Conservation (phyloP, 2,329 filamentous ascomycete genomes). For the Cordyceps militaris region DNA sequence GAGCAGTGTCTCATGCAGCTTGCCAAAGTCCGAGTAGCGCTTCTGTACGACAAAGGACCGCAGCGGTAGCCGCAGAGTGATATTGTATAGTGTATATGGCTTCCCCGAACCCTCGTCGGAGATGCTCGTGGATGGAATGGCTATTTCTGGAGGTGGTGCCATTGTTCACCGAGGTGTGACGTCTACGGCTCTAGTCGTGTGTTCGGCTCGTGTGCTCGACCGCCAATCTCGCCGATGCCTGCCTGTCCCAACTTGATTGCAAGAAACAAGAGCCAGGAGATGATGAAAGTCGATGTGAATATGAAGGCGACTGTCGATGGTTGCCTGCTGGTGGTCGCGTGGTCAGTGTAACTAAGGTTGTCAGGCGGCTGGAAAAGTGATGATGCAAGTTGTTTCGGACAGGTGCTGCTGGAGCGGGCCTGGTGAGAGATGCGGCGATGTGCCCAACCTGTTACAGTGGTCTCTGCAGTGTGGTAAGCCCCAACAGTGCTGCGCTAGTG, state of each 20-base stretch:
- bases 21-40: constrained; percentile 73
- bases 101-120: constrained; percentile 48
- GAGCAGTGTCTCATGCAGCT: constrained; percentile 57
- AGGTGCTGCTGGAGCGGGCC: not conserved
- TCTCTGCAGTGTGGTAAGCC: too few relatives aligned
- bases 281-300: not conserved
- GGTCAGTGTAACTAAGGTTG: constrained; percentile 10
- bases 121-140: constrained; percentile 58
- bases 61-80: constrained; percentile 68
- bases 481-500: too few relatives aligned
- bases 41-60: constrained; percentile 70
- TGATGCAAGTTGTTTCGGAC: constrained; percentile 11
- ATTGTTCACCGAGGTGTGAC: constrained; percentile 30
- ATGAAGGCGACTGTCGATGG: not conserved
- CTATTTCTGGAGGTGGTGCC: constrained; percentile 60
- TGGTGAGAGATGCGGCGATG: not conserved
- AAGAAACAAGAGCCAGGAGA: not conserved
- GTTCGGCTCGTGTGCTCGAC: not conserved
- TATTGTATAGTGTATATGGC: constrained; percentile 70
- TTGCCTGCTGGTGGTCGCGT: constrained; percentile 6
- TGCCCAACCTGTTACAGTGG: not conserved
- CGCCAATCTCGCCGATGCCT: not conserved
- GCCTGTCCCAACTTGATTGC: not conserved
- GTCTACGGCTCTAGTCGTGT: not conserved
- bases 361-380: constrained; percentile 7